Evolutionary conservation across 2,329 filamentous ascomycete species (phyloP).

Genomic region (Fusarium setosum): DNA sequence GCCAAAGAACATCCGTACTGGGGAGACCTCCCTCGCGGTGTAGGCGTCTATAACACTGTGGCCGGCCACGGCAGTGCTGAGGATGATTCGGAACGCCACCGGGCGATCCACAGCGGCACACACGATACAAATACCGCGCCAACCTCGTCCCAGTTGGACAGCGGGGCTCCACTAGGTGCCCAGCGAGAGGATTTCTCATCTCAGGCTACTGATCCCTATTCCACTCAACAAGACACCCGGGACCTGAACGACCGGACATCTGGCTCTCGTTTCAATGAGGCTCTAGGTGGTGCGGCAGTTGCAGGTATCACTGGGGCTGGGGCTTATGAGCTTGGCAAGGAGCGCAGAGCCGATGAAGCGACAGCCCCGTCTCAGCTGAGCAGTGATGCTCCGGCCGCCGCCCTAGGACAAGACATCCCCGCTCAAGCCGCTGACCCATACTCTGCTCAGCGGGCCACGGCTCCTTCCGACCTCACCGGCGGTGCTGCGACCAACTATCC

Average conservation of each 20-base stretch:
- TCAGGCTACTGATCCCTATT: not conserved
- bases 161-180: not conserved
- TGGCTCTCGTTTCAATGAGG: constrained; percentile 19
- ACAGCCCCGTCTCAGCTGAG: not conserved
- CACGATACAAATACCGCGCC: not conserved
- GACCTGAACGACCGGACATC: not conserved
- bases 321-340: constrained; percentile 13
- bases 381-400: not conserved
- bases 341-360: not conserved
- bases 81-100: constrained; percentile 15
- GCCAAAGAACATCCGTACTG: constrained; percentile 32
- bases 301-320: constrained; percentile 11
- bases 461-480: not conserved
- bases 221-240: constrained; percentile 5
- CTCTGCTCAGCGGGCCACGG: not conserved
- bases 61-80: constrained; percentile 27
- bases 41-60: constrained; percentile 12
- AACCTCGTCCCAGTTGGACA: constrained; percentile 3
- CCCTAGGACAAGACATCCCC: not conserved
- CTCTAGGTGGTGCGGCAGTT: not conserved
- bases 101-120: not conserved
- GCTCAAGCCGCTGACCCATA: not conserved
- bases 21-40: constrained; percentile 24
- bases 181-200: not conserved
- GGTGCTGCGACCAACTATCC: not conserved